Percentiles rank a stretch among this genome's conserved stretches.
Conservation (phyloP, 2,329 filamentous ascomycete genomes). For the Xylariaceae sp. region DNA sequence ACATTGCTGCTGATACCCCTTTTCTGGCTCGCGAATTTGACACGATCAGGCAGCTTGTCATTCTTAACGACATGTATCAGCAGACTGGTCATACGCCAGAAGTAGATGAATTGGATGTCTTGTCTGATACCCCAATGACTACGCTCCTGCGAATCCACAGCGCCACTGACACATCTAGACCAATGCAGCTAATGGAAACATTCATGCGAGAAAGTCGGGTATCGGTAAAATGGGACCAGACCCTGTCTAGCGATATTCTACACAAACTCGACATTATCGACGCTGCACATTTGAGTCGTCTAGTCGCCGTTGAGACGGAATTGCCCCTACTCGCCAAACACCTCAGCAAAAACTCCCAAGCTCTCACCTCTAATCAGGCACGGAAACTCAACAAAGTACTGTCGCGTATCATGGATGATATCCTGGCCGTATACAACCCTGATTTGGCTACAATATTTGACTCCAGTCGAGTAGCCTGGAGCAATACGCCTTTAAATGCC, state of each 20-base stretch:
- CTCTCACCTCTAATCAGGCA: slow-evolving; percentile 51
- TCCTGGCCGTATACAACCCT: slow-evolving; percentile 40
- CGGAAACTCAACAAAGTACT: slow-evolving; percentile 48
- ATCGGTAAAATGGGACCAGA: slow-evolving; percentile 38
- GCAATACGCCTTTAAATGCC: slow-evolving; percentile 10
- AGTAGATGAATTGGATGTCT: slow-evolving; percentile 42
- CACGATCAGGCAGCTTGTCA: slow-evolving; percentile 50
- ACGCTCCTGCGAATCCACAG: slow-evolving; percentile 44
- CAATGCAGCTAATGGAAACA: slow-evolving; percentile 48
- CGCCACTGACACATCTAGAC: slow-evolving; percentile 35
- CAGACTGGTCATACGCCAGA: slow-evolving; percentile 22
- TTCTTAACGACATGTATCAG: slow-evolving; percentile 37
- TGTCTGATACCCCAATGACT: slow-evolving; percentile 46
- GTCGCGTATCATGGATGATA: slow-evolving; percentile 42
- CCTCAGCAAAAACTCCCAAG: slow-evolving; percentile 47
- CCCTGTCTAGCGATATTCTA: slow-evolving; percentile 52
- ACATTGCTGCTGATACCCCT: slow-evolving; percentile 37
- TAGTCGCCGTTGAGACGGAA: slow-evolving; percentile 64
- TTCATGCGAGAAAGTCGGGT: slow-evolving; percentile 34
- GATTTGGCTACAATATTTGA: slow-evolving; percentile 29
- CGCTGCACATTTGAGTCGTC: slow-evolving; percentile 55
- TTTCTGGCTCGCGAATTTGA: slow-evolving; percentile 58
- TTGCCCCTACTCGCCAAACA: slow-evolving; percentile 59
- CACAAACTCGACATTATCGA: slow-evolving; percentile 51
- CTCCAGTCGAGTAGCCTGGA: slow-evolving; percentile 23